A percentile compares a stretch with the other conserved stretches of the same genome.
These are phyloP conservation scores for Cucumis melo DNA, from an alignment of 306 rosid species.

Conservation along the genomic window DNA sequence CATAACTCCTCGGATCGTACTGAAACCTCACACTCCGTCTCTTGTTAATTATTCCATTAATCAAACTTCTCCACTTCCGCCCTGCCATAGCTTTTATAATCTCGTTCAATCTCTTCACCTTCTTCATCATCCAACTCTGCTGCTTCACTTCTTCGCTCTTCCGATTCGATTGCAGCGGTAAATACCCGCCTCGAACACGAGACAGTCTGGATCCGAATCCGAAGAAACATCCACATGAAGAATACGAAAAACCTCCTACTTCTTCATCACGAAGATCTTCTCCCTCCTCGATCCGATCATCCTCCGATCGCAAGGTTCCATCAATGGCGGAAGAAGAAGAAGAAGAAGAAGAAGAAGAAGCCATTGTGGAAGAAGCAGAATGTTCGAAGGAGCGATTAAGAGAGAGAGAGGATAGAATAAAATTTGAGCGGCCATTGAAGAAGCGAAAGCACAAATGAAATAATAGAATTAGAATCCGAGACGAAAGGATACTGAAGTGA, in stretches of 20 bases:
- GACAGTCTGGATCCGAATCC: neutral
- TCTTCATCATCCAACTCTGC: constrained; percentile 11
- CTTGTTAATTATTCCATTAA: neutral
- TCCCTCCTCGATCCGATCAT: neutral
- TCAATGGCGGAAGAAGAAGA: neutral
- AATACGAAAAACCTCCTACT: constrained; percentile 1
- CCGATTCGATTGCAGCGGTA: neutral
- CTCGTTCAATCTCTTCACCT: constrained; percentile 14
- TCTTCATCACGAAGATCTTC: neutral
- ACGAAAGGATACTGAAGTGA: neutral
- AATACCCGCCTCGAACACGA: neutral
- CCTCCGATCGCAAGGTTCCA: neutral
- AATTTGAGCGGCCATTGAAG: neutral
- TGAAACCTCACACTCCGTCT: constrained; percentile 13
- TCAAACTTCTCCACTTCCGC: constrained; percentile 14
- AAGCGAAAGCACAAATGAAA: neutral
- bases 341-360: neutral
- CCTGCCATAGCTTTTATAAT: constrained; percentile 1
- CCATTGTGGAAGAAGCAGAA: neutral
- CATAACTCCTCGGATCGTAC: constrained; percentile 31
- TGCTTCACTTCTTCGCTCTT: neutral
- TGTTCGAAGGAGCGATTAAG: neutral
- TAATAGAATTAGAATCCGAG: neutral
- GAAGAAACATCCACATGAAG: neutral
- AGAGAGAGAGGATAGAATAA: neutral